Evolutionary conservation across 176 grass and related monocot species (phyloP), one percentile per base, ranked within the genome.

Genomic region (Hordeum vulgare): DNA sequence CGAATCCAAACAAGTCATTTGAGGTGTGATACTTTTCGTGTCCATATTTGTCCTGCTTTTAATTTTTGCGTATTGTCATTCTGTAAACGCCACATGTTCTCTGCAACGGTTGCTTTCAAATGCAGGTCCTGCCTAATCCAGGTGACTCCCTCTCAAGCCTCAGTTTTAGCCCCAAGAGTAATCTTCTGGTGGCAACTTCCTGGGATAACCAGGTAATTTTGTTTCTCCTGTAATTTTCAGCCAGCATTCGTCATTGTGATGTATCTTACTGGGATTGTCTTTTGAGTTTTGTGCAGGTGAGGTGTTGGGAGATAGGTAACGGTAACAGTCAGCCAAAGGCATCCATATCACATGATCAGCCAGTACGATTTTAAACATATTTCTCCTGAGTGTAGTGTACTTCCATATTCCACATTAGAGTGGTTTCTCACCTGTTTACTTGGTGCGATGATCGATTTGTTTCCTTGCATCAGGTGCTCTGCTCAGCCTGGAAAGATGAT

Each of bases 401-500:
- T 65, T 41, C 23, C 75, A 67, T 61, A 13, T 65, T 69, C 9
- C n/a, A 54, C 70, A 13, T 45, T 44, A 7, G 66, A 21, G 26
- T 84, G 6, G 2, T 33, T 85, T 39, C 39, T 57, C 74, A 69
- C 63, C 42, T 40, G 6, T 33, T 57, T 74, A 69, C 63, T 35
- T 40, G 9, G 13, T 85, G 5, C 78, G 10, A 59, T 49, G 18
- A 77, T 90, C 72, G 33, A 33, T 81, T 37, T 81, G 13, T 76
- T 83, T 81, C 77, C 56, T 73, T 62, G 40, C 29, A 40, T 80
- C 66, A 98, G 95, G 95, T 95, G 1, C 87, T 98, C 76, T 98
- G 95, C 72, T 98, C 92, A 7, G 79, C 95, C 68, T 98, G 95
- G 92, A 98, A 98, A 80, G 95, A 95, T 67, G 92, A 98, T 63